A percentile compares a stretch with the other conserved stretches of the same genome.
Conservation (phyloP, 768 basidiomycete species). For the Amylocystis lapponica region DNA sequence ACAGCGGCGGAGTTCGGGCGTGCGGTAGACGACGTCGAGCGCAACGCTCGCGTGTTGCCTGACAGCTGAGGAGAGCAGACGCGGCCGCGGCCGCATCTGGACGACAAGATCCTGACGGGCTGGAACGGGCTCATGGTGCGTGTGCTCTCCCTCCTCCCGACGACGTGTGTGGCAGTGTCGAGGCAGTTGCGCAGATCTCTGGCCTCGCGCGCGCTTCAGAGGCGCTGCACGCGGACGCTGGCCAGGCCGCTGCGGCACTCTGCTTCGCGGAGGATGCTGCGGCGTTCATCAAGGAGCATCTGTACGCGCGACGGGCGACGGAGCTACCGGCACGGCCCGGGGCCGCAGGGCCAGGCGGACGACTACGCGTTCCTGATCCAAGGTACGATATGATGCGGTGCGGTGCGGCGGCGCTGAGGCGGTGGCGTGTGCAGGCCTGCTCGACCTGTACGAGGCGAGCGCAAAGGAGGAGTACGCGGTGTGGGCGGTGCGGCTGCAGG, state of each 20-base stretch:
- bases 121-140: constrained; percentile 39
- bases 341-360: constrained; percentile 32
- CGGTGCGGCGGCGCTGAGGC: no score
- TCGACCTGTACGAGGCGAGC: constrained; percentile 35
- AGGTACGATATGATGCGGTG: no score
- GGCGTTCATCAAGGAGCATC: constrained; percentile 11
- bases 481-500: constrained; percentile 31
- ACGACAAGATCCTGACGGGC: constrained; percentile 36
- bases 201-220: constrained; percentile 17
- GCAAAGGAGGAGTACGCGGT: constrained; percentile 25
- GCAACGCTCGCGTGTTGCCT: constrained; percentile 15
- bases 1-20: constrained; percentile 14
- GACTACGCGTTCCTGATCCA: constrained; percentile 35
- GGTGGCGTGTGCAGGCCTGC: constrained; percentile 20
- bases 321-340: constrained; percentile 31
- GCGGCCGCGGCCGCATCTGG: constrained; percentile 33
- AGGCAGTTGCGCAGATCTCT: constrained; percentile 12
- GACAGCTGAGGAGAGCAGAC: constrained; percentile 27
- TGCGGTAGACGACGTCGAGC: constrained; percentile 16
- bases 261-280: constrained; percentile 13
- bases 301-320: constrained; percentile 18
- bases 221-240: constrained; percentile 4
- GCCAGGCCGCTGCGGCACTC: constrained; percentile 1
- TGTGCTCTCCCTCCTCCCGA: constrained; percentile 13
- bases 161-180: neutral